A percentile compares a stretch with the other conserved stretches of the same genome.
phyloP scores from a whole-genome alignment of 2,329 filamentous ascomycete species.

The Zymoseptoria passerinii region DNA sequence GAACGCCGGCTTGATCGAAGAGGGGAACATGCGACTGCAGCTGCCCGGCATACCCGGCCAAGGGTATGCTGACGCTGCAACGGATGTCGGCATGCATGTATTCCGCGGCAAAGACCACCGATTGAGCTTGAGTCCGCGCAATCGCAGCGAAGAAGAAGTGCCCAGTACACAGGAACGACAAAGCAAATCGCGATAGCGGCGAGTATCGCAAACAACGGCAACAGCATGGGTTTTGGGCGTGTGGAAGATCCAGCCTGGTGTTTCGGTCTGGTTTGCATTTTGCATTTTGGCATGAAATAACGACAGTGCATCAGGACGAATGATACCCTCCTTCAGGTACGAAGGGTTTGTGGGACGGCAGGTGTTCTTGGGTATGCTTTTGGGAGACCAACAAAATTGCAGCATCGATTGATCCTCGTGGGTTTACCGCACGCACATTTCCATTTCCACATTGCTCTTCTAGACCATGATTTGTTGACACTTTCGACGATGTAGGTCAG shows the following conservation, averaged over 20 bases:
- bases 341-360: background rate
- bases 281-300: background rate
- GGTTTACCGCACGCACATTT: background rate
- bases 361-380: background rate
- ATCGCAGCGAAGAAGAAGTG: conserved; percentile 23
- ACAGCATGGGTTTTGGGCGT: background rate
- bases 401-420: background rate
- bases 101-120: conserved; percentile 27
- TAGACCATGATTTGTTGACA: background rate
- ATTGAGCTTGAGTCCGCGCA: conserved; percentile 24
- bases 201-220: background rate
- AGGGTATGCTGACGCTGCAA: conserved; percentile 30
- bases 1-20: conserved; percentile 25
- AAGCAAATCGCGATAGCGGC: conserved; percentile 12
- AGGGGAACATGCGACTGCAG: conserved; percentile 22
- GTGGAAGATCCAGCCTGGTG: background rate
- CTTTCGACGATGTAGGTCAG: background rate
- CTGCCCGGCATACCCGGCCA: conserved; percentile 28
- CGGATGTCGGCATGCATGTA: conserved; percentile 29
- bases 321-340: background rate
- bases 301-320: background rate
- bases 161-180: conserved; percentile 11
- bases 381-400: background rate
- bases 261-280: background rate
- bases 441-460: background rate